Base-by-base conservation (phyloP, 2,329 filamentous ascomycete genomes). In the Botrytis elliptica region DNA sequence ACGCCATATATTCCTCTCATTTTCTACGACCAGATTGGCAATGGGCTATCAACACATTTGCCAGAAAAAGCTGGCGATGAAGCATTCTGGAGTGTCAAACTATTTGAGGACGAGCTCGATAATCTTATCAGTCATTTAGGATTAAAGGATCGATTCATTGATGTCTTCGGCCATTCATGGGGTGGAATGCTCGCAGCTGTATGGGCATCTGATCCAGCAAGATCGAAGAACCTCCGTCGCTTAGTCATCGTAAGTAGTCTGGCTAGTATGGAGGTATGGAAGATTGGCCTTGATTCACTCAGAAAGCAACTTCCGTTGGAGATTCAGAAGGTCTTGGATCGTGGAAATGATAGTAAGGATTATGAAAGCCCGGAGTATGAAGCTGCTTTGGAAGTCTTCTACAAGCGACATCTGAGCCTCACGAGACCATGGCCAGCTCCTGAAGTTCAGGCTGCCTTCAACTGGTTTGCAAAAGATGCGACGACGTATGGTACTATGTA, bases 1-100 rank as follows among this genome's bases (percentile, higher is more conserved):
- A 62, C 70, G 0, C 29, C 55, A 75, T 78, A 77, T 46, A 82
- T 83, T 6, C 85, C 87, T 0, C 79, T 88, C 1, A 78, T 88
- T 49, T 84, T 88, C 77, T 88, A 88, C 79, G 87, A 89, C 76
- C 87, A 88, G 73, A 82, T 88, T 68, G 87, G 87, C 36, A 84
- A 83, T 75, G 87, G 85, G 3, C 76, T 77, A 8, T 86, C 83
- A 2, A 88, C 86, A 0, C 86, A 84, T 72, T 81, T 88, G 12
- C 83, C 77, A 0, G 84, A 86, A 38, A 86, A 84, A 74, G 79
- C 79, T 12, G 83, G 84, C 33, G 84, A 87, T 68, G 70, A 73
- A 6, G 72, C 73, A 0, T 88, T 88, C 80, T 88, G 86, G 86
- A 82, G 81, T 0, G 75, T 83, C 0, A 80, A 84, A 4, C 81